Evolutionary conservation across 2,329 filamentous ascomycete genomes (phyloP).

Genomic region (Ambrosiella xylebori): DNA sequence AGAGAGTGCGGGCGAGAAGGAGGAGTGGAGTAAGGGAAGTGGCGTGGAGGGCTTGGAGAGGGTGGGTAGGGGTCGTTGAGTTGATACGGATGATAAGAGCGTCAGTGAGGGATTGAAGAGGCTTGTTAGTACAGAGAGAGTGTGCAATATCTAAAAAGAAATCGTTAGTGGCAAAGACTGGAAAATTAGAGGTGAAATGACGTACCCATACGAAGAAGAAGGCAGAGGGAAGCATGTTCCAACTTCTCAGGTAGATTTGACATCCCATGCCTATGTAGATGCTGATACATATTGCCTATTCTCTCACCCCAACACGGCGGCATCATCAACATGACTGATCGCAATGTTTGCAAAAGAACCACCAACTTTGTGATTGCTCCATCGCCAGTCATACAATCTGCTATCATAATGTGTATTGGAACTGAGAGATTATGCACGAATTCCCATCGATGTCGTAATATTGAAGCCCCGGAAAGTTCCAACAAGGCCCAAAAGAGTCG

Average conservation of each 20-base stretch:
- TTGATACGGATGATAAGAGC: background rate
- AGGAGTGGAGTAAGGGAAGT: conserved; percentile 17
- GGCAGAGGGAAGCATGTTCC: background rate
- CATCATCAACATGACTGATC: background rate
- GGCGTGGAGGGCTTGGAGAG: background rate
- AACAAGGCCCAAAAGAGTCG: conserved; percentile 18
- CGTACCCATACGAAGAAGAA: background rate
- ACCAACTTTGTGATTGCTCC: background rate
- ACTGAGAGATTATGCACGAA: background rate
- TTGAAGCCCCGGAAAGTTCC: conserved; percentile 9
- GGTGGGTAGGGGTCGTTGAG: background rate
- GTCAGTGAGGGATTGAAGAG: background rate
- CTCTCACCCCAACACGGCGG: background rate
- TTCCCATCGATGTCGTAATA: background rate
- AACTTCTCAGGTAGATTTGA: background rate
- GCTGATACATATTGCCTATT: background rate
- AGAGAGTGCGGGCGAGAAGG: conserved; percentile 21
- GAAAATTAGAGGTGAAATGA: background rate
- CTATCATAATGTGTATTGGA: background rate
- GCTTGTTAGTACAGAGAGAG: background rate
- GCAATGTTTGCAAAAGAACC: background rate
- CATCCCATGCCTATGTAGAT: background rate
- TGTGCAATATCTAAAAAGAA: background rate
- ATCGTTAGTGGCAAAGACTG: background rate
- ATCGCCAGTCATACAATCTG: background rate